These are phyloP conservation scores for Strobilomyces echinocephalus DNA, from an alignment of 768 basidiomycete genomes.

Conservation along the genomic window DNA sequence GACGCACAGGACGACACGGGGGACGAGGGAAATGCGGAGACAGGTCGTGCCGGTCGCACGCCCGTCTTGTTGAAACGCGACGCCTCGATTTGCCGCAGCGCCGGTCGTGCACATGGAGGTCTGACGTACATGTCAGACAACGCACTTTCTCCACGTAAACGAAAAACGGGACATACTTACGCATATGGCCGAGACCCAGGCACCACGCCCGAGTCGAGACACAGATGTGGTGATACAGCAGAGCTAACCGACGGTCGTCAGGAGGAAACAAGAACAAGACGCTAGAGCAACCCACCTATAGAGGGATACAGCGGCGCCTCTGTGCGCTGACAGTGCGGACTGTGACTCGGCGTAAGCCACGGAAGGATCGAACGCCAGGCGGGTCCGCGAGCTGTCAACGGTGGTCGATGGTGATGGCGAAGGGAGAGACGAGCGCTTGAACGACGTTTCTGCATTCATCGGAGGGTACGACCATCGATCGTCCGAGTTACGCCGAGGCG, in stretches of 20 bases:
- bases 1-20: constrained; percentile 1
- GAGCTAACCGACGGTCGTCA: constrained; percentile 36
- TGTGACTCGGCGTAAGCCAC: constrained; percentile 39
- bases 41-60: background rate
- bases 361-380: constrained; percentile 41
- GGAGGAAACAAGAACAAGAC: background rate
- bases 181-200: constrained; percentile 10
- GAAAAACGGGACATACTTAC: constrained; percentile 17
- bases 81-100: background rate
- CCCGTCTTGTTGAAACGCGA: constrained; percentile 4
- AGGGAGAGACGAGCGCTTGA: constrained; percentile 19
- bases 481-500: constrained; percentile 11
- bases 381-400: constrained; percentile 1
- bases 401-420: background rate
- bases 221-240: constrained; percentile 48
- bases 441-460: constrained; percentile 13
- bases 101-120: constrained; percentile 8
- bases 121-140: constrained; percentile 6
- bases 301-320: constrained; percentile 36
- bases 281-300: constrained; percentile 47
- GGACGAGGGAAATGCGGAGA: background rate
- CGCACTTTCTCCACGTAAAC: background rate
- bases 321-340: constrained; percentile 6
- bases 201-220: constrained; percentile 8
- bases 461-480: constrained; percentile 5